These are phyloP conservation scores for Crithidia expoeki DNA, from an alignment of 208 protist species.

Conservation along the genomic window DNA sequence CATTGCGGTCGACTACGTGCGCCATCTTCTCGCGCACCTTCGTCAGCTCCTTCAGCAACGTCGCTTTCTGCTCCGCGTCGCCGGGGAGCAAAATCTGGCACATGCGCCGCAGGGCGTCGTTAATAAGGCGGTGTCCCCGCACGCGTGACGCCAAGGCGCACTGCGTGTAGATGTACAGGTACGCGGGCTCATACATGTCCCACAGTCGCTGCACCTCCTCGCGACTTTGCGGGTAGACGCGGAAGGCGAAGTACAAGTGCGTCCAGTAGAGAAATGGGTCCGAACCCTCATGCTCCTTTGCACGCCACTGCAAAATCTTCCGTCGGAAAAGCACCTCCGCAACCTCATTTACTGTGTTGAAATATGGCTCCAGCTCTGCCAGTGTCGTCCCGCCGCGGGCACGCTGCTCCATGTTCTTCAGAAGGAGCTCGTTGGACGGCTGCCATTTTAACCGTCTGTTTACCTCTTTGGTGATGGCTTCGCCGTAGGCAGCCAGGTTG, in stretches of 20 bases:
- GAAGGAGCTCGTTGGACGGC: slow-evolving; percentile 68
- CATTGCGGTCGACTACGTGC: slow-evolving; percentile 73
- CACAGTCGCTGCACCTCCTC: slow-evolving; percentile 80
- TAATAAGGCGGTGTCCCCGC: slow-evolving; percentile 80
- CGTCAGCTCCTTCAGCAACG: slow-evolving; percentile 68
- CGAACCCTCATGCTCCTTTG: slow-evolving; percentile 69
- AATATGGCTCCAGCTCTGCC: slow-evolving; percentile 72
- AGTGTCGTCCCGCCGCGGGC: slow-evolving; percentile 53
- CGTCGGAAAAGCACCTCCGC: slow-evolving; percentile 72
- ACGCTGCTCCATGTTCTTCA: slow-evolving; percentile 75
- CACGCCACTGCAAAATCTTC: slow-evolving; percentile 82
- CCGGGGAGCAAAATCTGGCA: slow-evolving; percentile 85
- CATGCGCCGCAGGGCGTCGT: slow-evolving; percentile 77
- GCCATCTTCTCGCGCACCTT: slow-evolving; percentile 85
- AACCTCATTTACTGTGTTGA: slow-evolving; percentile 60
- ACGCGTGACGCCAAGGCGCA: slow-evolving; percentile 67
- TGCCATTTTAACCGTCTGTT: slow-evolving; percentile 40
- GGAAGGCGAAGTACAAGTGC: slow-evolving; percentile 88
- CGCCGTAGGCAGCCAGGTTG: slow-evolving; percentile 78
- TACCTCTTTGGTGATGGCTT: slow-evolving; percentile 74
- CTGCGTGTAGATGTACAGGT: slow-evolving; percentile 86
- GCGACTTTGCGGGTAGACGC: slow-evolving; percentile 67
- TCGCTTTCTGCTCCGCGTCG: slow-evolving; percentile 57
- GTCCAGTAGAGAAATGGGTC: slow-evolving; percentile 88
- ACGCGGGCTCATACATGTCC: slow-evolving; percentile 88